phyloP scores from a whole-genome alignment of 441 rosid genomes.

The Euphorbia schlechtendalii region DNA sequence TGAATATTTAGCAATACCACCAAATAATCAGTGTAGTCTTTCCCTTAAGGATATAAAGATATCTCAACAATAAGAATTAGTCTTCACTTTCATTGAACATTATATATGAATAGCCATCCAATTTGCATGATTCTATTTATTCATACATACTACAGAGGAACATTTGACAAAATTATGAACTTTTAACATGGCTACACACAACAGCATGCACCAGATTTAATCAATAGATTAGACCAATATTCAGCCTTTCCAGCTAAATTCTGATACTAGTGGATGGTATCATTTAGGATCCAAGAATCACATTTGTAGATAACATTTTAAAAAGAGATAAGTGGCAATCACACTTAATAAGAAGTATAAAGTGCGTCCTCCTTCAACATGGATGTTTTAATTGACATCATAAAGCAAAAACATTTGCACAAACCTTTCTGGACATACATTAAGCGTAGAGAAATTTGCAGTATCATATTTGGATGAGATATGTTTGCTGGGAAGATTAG shows the following conservation, averaged over 20 bases:
- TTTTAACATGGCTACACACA: not conserved
- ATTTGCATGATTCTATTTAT: not conserved
- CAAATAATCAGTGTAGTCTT: not conserved
- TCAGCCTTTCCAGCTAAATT: not conserved
- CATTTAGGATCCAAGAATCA: not conserved
- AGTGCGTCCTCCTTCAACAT: not conserved
- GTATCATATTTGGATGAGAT: constrained; percentile 22
- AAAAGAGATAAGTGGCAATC: not conserved
- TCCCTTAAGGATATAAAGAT: not conserved
- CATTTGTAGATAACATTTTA: not conserved
- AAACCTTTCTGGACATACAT: constrained; percentile 35
- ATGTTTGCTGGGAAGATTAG: constrained; percentile 18
- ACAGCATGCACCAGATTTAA: not conserved
- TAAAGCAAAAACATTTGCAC: constrained; percentile 6
- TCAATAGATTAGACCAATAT: not conserved
- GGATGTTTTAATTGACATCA: not conserved
- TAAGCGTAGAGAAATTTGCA: constrained; percentile 15
- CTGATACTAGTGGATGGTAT: not conserved
- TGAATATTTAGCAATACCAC: not conserved
- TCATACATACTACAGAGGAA: not conserved
- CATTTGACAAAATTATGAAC: not conserved
- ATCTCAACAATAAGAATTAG: not conserved
- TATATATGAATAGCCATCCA: not conserved
- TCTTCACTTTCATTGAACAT: not conserved
- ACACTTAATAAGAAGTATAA: not conserved